These are phyloP conservation scores for Acer saccharum DNA, from an alignment of 345 rosid genomes.

Conservation along the genomic window DNA sequence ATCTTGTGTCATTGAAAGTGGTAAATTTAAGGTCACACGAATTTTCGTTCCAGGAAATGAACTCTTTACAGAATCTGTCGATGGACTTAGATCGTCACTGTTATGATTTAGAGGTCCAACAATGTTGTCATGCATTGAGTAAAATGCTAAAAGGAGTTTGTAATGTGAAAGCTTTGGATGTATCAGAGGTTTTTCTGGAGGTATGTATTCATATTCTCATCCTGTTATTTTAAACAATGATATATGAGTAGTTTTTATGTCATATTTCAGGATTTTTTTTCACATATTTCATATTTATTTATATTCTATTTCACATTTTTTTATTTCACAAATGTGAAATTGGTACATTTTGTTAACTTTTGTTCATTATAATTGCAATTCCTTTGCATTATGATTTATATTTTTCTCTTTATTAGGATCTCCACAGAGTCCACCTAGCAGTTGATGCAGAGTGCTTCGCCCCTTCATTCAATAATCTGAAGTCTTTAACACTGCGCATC, in stretches of 20 bases:
- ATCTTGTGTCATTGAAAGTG: not conserved
- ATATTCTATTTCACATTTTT: too few species aligned
- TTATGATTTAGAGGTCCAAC: too few species aligned
- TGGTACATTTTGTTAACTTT: too few species aligned
- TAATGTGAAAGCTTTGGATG: not conserved
- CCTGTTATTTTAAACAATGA: too few species aligned
- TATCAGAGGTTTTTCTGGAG: not conserved
- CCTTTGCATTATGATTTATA: too few species aligned
- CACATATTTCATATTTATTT: too few species aligned
- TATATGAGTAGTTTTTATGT: not conserved
- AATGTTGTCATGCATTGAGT: not conserved
- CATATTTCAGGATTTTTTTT: too few species aligned
- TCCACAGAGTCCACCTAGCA: not conserved
- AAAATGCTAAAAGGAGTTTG: not conserved
- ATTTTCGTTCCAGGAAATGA: not conserved
- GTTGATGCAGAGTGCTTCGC: not conserved
- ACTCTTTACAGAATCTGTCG: not conserved
- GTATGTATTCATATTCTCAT: not conserved
- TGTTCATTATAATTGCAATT: too few species aligned
- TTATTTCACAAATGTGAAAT: too few species aligned
- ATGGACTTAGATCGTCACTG: too few species aligned
- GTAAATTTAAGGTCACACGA: not conserved
- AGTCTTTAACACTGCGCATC: not conserved
- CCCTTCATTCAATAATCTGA: not conserved
- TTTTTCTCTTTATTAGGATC: not conserved